phyloP scores from a whole-genome alignment of 192 early-diverging fungal genomes.

The Geranomyces variabilis region DNA sequence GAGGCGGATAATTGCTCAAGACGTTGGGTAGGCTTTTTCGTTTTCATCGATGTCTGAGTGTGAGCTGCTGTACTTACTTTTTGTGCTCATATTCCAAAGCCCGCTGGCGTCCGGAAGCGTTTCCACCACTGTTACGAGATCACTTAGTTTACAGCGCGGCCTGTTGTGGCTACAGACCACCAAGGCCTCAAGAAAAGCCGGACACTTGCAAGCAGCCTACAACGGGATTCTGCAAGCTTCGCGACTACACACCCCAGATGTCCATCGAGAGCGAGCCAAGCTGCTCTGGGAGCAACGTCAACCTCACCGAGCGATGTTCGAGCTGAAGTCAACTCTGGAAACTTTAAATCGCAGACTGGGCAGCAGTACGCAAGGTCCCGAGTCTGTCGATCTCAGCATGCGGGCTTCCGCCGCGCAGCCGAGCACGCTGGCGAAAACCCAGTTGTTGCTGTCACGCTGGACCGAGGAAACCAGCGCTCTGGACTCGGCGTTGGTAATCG shows the following conservation, averaged over 20 bases:
- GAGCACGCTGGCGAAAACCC: constrained; percentile 8
- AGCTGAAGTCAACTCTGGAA: constrained; percentile 42
- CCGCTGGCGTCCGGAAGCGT: too few relatives aligned
- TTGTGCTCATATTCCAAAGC: too few relatives aligned
- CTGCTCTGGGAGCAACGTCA: constrained; percentile 57
- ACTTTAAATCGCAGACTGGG: not conserved
- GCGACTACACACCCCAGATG: constrained; percentile 40
- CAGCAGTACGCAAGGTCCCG: too few relatives aligned
- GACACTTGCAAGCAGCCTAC: constrained; percentile 60
- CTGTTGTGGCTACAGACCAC: constrained; percentile 71
- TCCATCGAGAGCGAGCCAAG: constrained; percentile 62
- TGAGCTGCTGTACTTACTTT: too few relatives aligned
- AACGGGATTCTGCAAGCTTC: constrained; percentile 61
- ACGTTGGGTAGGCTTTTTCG: constrained; percentile 29
- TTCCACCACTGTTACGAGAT: too few relatives aligned
- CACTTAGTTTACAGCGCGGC: constrained; percentile 31
- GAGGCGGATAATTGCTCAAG: constrained; percentile 53
- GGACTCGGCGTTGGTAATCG: constrained; percentile 1
- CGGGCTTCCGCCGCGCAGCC: not conserved
- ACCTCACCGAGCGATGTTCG: constrained; percentile 57
- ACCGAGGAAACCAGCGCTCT: constrained; percentile 58
- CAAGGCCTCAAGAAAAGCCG: constrained; percentile 57
- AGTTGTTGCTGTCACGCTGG: constrained; percentile 58
- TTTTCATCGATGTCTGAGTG: too few relatives aligned
- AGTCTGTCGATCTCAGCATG: not conserved